A percentile compares a stretch with the other conserved stretches of the same genome.
phyloP scores from a whole-genome alignment of 2,329 filamentous ascomycete species.

The Pseudocercospora musae region DNA sequence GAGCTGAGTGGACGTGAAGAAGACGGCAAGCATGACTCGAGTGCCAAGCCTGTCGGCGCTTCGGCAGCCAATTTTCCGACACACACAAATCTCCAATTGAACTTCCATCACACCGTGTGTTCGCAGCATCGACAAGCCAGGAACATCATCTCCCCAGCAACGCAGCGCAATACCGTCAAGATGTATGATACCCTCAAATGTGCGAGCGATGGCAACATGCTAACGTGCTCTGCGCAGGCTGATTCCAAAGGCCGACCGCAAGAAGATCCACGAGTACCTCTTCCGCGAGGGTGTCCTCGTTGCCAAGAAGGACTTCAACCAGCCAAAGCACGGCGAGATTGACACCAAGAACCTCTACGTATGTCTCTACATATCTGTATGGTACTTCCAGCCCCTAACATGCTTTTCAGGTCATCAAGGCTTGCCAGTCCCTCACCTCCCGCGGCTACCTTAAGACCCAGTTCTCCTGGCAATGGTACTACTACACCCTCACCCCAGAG shows the following conservation, averaged over 20 bases:
- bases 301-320: constrained; percentile 99
- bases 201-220: neutral
- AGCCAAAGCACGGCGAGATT: constrained; percentile 94
- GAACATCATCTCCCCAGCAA: constrained; percentile 12
- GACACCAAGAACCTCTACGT: constrained; percentile 99
- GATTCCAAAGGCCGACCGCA: constrained; percentile 99
- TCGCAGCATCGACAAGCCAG: neutral
- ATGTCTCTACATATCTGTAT: too few relatives aligned
- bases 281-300: constrained; percentile 84
- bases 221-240: constrained; percentile 58
- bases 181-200: constrained; percentile 34
- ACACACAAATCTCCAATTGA: neutral
- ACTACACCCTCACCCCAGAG: constrained; percentile 98
- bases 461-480: constrained; percentile 99
- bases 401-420: constrained; percentile 79
- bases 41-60: neutral
- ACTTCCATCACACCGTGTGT: neutral
- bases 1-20: neutral
- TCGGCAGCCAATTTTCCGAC: neutral
- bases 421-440: constrained; percentile 94
- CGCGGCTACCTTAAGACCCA: constrained; percentile 99
- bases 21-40: neutral
- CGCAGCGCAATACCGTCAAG: constrained; percentile 40
- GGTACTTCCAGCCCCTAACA: too few relatives aligned
- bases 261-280: constrained; percentile 99